Conservation (phyloP, 345 rosid genomes). For the Mangifera indica region DNA sequence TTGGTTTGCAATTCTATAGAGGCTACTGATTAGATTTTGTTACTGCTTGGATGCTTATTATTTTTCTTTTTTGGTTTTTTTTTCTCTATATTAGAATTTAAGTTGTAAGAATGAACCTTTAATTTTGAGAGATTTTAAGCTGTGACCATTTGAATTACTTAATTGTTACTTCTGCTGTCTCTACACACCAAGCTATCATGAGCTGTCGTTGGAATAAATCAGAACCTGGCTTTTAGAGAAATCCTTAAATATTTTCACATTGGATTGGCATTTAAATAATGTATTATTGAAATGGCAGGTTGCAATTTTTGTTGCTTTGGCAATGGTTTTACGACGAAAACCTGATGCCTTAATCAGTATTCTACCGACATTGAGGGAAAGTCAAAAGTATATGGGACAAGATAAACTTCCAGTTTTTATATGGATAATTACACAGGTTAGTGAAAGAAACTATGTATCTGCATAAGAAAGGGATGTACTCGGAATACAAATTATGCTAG, state of each 20-base stretch:
- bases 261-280: constrained; percentile 4
- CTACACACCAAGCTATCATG: not conserved
- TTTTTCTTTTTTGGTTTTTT: not conserved
- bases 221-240: not conserved
- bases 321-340: constrained; percentile 69
- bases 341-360: constrained; percentile 65
- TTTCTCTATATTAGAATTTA: not conserved
- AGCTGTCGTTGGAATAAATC: not conserved
- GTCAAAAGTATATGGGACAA: constrained; percentile 69
- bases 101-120: not conserved
- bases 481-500: not conserved
- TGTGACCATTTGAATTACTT: not conserved
- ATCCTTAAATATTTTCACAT: not conserved
- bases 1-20: not conserved
- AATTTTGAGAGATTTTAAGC: constrained; percentile 1
- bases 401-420: constrained; percentile 66
- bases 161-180: not conserved
- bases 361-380: constrained; percentile 57
- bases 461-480: not conserved
- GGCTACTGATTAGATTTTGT: not conserved
- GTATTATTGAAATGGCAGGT: constrained; percentile 40
- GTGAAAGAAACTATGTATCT: not conserved
- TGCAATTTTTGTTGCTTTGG: constrained; percentile 71
- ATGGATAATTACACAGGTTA: constrained; percentile 79
- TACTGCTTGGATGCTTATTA: not conserved